Evolutionary conservation across 2,329 filamentous ascomycete genomes (phyloP).

Genomic region (Epichloe scottii): DNA sequence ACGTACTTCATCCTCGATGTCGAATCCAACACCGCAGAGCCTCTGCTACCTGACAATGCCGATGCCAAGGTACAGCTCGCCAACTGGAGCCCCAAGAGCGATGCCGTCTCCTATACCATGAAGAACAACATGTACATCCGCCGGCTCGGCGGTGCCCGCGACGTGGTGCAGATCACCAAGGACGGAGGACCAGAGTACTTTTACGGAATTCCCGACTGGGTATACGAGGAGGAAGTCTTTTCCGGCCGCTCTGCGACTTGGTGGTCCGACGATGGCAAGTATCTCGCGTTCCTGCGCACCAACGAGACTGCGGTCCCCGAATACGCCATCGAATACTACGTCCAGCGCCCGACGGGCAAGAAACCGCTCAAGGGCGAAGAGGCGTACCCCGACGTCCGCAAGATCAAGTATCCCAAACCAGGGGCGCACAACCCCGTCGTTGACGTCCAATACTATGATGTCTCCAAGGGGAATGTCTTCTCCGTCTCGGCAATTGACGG

Average conservation of each 20-base stretch:
- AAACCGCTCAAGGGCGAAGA: constrained; percentile 57
- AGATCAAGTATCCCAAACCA: constrained; percentile 96
- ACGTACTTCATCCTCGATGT: constrained; percentile 92
- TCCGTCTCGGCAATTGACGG: constrained; percentile 63
- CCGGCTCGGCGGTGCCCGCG: constrained; percentile 37
- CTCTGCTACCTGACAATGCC: constrained; percentile 59
- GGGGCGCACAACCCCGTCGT: constrained; percentile 89
- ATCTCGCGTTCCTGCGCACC: constrained; percentile 81
- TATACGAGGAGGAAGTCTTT: constrained; percentile 65
- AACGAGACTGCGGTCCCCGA: constrained; percentile 88
- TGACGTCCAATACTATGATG: constrained; percentile 77
- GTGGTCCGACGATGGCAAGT: constrained; percentile 88
- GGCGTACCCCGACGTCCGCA: constrained; percentile 75
- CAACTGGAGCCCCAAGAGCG: constrained; percentile 76
- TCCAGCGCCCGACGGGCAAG: constrained; percentile 71
- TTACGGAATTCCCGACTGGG: constrained; percentile 96
- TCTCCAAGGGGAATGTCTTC: constrained; percentile 66
- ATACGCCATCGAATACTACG: constrained; percentile 87
- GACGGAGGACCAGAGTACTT: constrained; percentile 85
- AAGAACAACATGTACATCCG: constrained; percentile 86
- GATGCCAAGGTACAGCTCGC: constrained; percentile 66
- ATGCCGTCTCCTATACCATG: constrained; percentile 79
- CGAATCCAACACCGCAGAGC: constrained; percentile 59
- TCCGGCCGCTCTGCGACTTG: constrained; percentile 71
- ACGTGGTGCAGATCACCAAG: constrained; percentile 61